These are phyloP conservation scores for Neoarthrinium moseri DNA, from an alignment of 2,329 filamentous ascomycete genomes.

Conservation along the genomic window DNA sequence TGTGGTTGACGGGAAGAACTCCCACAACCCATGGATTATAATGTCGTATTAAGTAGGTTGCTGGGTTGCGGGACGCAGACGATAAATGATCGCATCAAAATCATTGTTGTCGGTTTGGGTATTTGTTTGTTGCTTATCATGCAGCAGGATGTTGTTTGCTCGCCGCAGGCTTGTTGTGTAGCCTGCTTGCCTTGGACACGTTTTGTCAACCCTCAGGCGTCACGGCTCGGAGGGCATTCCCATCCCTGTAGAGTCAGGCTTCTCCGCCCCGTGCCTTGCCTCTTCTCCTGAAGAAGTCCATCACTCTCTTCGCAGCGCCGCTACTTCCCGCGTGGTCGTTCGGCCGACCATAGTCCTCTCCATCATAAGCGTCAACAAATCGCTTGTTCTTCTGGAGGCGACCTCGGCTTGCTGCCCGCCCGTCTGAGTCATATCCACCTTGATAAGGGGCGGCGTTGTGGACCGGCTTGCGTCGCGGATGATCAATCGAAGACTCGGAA, in stretches of 20 bases:
- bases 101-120: too few species aligned
- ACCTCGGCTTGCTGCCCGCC: conserved; percentile 31
- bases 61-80: too few species aligned
- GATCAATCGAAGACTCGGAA: conserved; percentile 55
- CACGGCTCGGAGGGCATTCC: background rate
- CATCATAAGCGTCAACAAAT: conserved; percentile 86
- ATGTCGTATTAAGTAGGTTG: too few species aligned
- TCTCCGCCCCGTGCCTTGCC: conserved; percentile 70
- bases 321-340: conserved; percentile 76
- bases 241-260: conserved; percentile 18
- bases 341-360: conserved; percentile 58
- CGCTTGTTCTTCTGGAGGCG: conserved; percentile 80
- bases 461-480: conserved; percentile 37
- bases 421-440: conserved; percentile 41
- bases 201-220: background rate
- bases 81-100: too few species aligned
- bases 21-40: too few species aligned
- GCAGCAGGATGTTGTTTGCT: too few species aligned
- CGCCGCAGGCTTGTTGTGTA: too few species aligned
- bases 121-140: too few species aligned
- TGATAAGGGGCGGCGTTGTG: conserved; percentile 44
- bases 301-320: conserved; percentile 85
- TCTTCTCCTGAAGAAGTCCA: conserved; percentile 95
- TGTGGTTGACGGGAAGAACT: too few species aligned
- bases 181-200: too few species aligned